Evolutionary conservation across 352 stramenopile genomes (phyloP).

Genomic region (Phytophthora citrophthora): DNA sequence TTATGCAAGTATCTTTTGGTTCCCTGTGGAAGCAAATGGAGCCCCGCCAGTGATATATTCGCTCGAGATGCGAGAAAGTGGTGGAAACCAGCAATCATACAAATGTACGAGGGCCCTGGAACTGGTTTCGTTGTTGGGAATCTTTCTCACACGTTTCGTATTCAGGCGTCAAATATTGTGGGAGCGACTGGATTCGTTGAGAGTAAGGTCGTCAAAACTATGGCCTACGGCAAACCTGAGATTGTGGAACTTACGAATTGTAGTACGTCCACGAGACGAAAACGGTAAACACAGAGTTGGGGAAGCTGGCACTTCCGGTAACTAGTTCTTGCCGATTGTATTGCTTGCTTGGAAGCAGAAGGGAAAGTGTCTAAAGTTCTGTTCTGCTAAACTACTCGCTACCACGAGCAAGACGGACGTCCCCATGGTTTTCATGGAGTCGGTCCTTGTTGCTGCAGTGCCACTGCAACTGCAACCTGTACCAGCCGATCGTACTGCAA

Average conservation of each 20-base stretch:
- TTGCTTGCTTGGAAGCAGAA: too few species aligned
- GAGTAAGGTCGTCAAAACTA: constrained; percentile 62
- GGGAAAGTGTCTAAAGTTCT: too few species aligned
- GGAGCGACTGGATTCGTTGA: constrained; percentile 69
- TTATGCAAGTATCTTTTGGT: constrained; percentile 81
- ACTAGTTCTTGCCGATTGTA: too few species aligned
- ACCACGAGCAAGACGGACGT: too few species aligned
- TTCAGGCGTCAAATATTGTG: constrained; percentile 75
- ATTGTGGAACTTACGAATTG: constrained; percentile 71
- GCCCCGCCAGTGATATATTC: constrained; percentile 66
- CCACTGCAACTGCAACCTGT: too few species aligned
- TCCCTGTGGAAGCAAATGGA: constrained; percentile 59
- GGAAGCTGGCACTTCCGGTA: too few species aligned
- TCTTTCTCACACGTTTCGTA: constrained; percentile 63
- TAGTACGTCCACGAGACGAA: too few species aligned
- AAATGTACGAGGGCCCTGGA: constrained; percentile 73
- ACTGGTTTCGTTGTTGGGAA: constrained; percentile 63
- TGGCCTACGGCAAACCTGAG: constrained; percentile 62
- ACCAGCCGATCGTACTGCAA: too few species aligned
- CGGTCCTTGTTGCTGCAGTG: too few species aligned
- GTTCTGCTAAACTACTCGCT: too few species aligned
- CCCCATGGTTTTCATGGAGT: too few species aligned
- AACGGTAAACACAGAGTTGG: too few species aligned
- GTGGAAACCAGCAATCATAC: constrained; percentile 27
- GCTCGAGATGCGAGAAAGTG: constrained; percentile 59